These are phyloP conservation scores for Lycium ferocissimum DNA, from an alignment of 257 asterid species.

Conservation along the genomic window DNA sequence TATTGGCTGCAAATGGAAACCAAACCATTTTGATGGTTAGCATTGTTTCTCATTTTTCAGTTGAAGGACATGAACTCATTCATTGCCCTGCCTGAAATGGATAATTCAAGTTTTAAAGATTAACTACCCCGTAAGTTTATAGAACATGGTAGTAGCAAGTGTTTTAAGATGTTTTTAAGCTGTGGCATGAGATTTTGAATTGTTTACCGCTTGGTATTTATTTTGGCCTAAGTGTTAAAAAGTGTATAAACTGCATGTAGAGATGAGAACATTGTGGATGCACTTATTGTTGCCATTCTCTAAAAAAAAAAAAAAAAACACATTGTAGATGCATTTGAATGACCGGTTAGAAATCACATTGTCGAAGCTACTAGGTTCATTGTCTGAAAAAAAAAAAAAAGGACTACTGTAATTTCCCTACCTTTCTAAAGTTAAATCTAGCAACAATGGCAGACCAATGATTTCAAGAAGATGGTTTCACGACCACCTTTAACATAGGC, in stretches of 20 bases:
- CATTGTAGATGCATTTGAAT: neutral
- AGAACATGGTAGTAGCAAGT: neutral
- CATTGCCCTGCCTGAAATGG: neutral
- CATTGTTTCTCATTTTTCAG: neutral
- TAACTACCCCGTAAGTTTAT: neutral
- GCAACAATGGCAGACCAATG: neutral
- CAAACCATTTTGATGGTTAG: neutral
- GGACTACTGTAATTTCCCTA: neutral
- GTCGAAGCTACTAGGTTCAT: neutral
- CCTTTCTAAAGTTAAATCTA: neutral
- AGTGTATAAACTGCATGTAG: slow-evolving; percentile 8
- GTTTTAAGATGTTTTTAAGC: neutral
- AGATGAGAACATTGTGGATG: slow-evolving; percentile 7
- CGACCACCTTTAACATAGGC: neutral
- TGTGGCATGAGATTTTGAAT: slow-evolving; percentile 2
- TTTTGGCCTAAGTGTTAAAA: neutral
- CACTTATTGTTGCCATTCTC: neutral
- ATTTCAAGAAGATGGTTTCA: neutral
- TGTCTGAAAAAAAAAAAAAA: neutral
- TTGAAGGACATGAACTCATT: slow-evolving; percentile 6
- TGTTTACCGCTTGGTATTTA: neutral
- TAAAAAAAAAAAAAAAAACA: neutral
- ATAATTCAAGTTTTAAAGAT: neutral
- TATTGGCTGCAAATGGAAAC: neutral
- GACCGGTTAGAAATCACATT: neutral